Base-by-base conservation (phyloP, 2,329 filamentous ascomycete genomes). In the Pseudocercospora fuligena region DNA sequence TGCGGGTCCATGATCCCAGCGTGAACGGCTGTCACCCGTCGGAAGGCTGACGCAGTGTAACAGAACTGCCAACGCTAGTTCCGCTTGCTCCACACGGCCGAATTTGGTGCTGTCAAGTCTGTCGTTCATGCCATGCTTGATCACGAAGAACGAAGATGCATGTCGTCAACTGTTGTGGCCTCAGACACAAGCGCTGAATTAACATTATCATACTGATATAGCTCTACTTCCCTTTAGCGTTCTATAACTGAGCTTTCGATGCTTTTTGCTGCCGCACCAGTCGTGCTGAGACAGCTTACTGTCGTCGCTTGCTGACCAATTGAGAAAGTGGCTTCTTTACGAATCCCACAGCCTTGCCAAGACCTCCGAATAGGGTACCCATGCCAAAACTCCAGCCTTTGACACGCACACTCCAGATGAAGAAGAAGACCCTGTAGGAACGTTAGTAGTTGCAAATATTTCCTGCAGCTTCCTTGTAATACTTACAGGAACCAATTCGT, bases 331-430 rank as follows among this genome's bases (percentile, higher is more conserved):
- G 72, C 63, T 72, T 72, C 76, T 80, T 80, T n/a, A 80, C 61
- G 6, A 66, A 57, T 5, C 69, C 77, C 49, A 83, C 70, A 40
- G 78, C 54, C 74, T 80, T 82, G 1, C 82, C 84, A n/a, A 83
- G 60, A 1, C 69, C 70, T 1, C 82, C 80, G 75, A 89, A 89
- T 2, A 91, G 27, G 51, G 79, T 80, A 0, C 87, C 87, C 65
- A 92, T 83, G 0, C 90, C 91, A 77, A 93, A 93, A 23, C 80
- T 86, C 89, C 90, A 93, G 7, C 89, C 86, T 69, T 84, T 85
- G 63, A 93, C 86, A 19, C 91, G 84, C 6, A 92, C 89, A 2
- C 87, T 90, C 79, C 90, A 93, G 64, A 93, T 88, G 75, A 93
- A 92, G 79, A 92, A 71, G 60, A 70, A 70, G 53, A 64, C 61